phyloP scores from a whole-genome alignment of 2,329 filamentous ascomycete genomes.

The Diaporthe humulicola region DNA sequence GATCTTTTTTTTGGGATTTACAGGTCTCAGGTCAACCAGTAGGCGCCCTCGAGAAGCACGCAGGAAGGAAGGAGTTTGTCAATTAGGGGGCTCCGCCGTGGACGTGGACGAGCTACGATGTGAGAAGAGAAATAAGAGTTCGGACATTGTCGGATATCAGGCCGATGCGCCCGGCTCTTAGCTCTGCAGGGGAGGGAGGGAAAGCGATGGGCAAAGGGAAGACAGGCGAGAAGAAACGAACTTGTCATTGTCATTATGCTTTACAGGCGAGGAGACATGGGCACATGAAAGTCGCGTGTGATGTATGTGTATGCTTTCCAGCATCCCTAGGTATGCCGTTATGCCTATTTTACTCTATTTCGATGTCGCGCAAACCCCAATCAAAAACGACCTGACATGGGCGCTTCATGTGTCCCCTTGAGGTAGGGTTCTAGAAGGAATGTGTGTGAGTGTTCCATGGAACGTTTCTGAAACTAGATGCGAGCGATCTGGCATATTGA shows the following conservation, averaged over 20 bases:
- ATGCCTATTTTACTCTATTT: constrained; percentile 6
- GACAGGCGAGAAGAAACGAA: neutral
- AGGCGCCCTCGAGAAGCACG: neutral
- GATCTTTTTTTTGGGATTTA: constrained; percentile 29
- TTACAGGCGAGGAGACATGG: constrained; percentile 19
- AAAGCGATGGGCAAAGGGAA: neutral
- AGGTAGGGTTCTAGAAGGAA: constrained; percentile 9
- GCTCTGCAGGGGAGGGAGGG: neutral
- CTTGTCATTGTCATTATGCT: constrained; percentile 26
- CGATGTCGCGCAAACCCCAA: neutral
- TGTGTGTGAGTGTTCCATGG: neutral
- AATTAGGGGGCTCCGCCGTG: constrained; percentile 20
- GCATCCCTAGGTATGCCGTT: constrained; percentile 31
- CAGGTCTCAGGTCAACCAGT: neutral
- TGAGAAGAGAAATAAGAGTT: neutral
- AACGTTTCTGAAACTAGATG: constrained; percentile 17
- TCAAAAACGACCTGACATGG: neutral
- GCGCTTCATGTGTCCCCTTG: neutral
- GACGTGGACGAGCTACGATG: neutral
- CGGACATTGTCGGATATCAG: constrained; percentile 6
- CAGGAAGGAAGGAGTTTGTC: constrained; percentile 10
- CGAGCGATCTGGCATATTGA: neutral
- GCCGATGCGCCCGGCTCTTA: neutral
- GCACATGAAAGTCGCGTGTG: constrained; percentile 10
- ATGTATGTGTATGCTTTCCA: constrained; percentile 17